These are phyloP conservation scores for Hypoxylon rubiginosum DNA, from an alignment of 2,329 filamentous ascomycete species.

Conservation along the genomic window DNA sequence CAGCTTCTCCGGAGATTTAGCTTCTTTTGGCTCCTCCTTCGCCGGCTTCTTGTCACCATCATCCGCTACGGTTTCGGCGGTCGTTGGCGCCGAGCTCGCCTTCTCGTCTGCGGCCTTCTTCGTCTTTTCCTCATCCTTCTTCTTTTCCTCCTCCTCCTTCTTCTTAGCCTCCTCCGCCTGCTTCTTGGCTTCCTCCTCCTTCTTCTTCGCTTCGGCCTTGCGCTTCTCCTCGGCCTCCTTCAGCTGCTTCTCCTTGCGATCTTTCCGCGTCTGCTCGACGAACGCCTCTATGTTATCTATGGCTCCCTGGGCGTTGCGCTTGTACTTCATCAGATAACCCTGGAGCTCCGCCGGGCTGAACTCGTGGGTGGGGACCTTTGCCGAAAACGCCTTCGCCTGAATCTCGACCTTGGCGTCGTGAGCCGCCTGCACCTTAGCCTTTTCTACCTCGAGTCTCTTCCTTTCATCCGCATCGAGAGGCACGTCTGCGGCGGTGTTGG, in stretches of 20 bases:
- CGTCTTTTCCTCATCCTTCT: slow-evolving; percentile 46
- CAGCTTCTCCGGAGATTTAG: slow-evolving; percentile 8
- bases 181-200: slow-evolving; percentile 60
- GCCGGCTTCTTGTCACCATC: slow-evolving; percentile 55
- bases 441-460: slow-evolving; percentile 47
- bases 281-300: slow-evolving; percentile 63
- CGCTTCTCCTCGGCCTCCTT: slow-evolving; percentile 52
- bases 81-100: slow-evolving; percentile 24
- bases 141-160: slow-evolving; percentile 50
- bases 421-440: slow-evolving; percentile 52
- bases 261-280: slow-evolving; percentile 63
- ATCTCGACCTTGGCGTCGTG: slow-evolving; percentile 58
- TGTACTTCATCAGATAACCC: slow-evolving; percentile 69
- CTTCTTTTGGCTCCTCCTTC: slow-evolving; percentile 47
- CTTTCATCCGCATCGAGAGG: slow-evolving; percentile 50
- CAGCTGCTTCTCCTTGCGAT: slow-evolving; percentile 52
- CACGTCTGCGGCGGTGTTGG: slow-evolving; percentile 42
- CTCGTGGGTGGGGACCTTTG: slow-evolving; percentile 65
- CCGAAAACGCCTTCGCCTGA: slow-evolving; percentile 64
- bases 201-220: slow-evolving; percentile 53
- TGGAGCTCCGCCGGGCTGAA: slow-evolving; percentile 74
- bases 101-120: slow-evolving; percentile 41
- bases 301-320: slow-evolving; percentile 64
- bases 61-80: slow-evolving; percentile 54
- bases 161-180: slow-evolving; percentile 58